These are phyloP conservation scores for Cercospora sp. DNA, from an alignment of 2,329 filamentous ascomycete species.

Conservation along the genomic window DNA sequence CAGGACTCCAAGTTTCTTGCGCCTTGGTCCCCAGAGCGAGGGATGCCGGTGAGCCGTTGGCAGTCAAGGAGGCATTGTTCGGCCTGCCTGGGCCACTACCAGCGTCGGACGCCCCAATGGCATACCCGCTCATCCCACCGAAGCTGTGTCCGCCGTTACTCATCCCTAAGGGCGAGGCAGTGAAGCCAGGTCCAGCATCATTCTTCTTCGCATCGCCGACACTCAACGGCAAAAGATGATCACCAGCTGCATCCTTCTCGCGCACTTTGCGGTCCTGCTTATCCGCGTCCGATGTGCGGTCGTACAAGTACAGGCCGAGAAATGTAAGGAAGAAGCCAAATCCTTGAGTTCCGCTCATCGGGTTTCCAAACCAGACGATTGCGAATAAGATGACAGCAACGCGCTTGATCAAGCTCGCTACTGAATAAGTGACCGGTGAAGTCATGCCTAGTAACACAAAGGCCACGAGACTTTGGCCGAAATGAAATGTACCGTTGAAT, in stretches of 20 bases:
- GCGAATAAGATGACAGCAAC: constrained; percentile 96
- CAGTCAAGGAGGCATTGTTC: constrained; percentile 15
- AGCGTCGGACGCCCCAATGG: constrained; percentile 27
- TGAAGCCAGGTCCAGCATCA: constrained; percentile 33
- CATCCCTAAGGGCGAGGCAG: constrained; percentile 25
- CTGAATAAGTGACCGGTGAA: constrained; percentile 94
- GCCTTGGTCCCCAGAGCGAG: constrained; percentile 78
- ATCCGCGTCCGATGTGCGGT: constrained; percentile 83
- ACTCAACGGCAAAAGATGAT: constrained; percentile 66
- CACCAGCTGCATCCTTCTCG: constrained; percentile 59
- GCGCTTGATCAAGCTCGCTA: constrained; percentile 92
- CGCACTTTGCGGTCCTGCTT: constrained; percentile 80
- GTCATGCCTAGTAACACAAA: constrained; percentile 91
- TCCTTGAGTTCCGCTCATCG: constrained; percentile 79
- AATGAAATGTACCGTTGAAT: constrained; percentile 97
- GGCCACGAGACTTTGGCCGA: constrained; percentile 91
- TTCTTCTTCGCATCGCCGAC: constrained; percentile 37
- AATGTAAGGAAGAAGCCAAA: constrained; percentile 87
- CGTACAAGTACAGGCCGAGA: constrained; percentile 89
- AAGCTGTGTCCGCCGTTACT: constrained; percentile 24
- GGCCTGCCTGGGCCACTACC: constrained; percentile 31
- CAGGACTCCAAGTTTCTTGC: constrained; percentile 74
- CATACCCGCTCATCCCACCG: constrained; percentile 34
- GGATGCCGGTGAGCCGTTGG: constrained; percentile 37
- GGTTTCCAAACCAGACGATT: constrained; percentile 92